Percentiles rank a stretch among this genome's conserved stretches.
Conservation (phyloP, 2,329 filamentous ascomycete genomes). For the Kalmusia sp. region DNA sequence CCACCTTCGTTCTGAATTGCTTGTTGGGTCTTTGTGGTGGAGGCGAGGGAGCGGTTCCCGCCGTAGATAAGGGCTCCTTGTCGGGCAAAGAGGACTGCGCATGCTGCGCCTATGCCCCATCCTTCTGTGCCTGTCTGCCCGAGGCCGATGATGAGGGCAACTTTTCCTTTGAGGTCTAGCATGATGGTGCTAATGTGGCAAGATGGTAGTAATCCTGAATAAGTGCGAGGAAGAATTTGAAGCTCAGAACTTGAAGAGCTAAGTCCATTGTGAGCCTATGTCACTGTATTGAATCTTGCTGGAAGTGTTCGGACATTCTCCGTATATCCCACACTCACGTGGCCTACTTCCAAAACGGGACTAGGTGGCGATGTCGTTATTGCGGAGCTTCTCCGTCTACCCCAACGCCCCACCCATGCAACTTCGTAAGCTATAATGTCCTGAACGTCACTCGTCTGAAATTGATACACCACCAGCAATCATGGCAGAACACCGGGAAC, state of each 20-base stretch:
- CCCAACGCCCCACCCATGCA: not conserved
- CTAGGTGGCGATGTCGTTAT: not conserved
- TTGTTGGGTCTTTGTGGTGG: conserved; percentile 4
- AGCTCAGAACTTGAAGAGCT: no score
- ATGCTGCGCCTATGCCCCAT: conserved; percentile 19
- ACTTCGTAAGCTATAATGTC: not conserved
- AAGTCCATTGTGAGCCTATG: no score
- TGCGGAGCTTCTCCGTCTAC: conserved; percentile 1
- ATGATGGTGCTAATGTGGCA: not conserved
- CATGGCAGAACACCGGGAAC: conserved; percentile 1
- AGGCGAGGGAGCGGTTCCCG: conserved; percentile 10
- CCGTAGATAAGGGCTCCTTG: conserved; percentile 16
- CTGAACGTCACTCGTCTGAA: not conserved
- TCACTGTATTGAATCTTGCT: no score
- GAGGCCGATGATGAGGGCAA: conserved; percentile 13
- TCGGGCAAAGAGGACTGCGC: conserved; percentile 13
- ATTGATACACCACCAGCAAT: not conserved
- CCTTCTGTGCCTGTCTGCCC: conserved; percentile 12
- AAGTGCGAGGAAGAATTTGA: no score
- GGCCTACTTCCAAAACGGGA: not conserved
- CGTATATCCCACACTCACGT: not conserved
- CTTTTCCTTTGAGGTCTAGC: conserved; percentile 11
- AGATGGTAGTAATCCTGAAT: no score
- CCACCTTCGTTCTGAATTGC: conserved; percentile 6
- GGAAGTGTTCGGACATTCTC: not conserved